Evolutionary conservation across 2,329 filamentous ascomycete genomes (phyloP).

Genomic region (Beauveria pseudobassiana): DNA sequence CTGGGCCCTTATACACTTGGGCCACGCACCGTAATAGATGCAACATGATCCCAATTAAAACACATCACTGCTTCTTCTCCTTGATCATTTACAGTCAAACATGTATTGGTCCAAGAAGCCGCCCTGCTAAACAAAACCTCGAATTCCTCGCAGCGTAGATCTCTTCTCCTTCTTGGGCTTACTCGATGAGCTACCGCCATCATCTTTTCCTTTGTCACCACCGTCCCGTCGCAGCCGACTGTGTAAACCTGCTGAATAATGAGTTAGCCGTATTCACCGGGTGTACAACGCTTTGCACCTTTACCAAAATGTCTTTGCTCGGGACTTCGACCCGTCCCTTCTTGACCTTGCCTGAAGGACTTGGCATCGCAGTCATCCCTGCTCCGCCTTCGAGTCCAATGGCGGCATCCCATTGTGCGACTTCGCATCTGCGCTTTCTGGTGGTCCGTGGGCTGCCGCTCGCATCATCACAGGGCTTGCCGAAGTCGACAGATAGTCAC

Average conservation of each 20-base stretch:
- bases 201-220: slow-evolving; percentile 40
- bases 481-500: slow-evolving; percentile 29
- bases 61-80: not conserved
- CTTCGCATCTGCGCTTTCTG: slow-evolving; percentile 33
- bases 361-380: slow-evolving; percentile 24
- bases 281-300: not conserved
- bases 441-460: slow-evolving; percentile 30
- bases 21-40: no score
- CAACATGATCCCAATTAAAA: not conserved
- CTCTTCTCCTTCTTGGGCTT: slow-evolving; percentile 31
- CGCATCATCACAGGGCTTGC: slow-evolving; percentile 32
- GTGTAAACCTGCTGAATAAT: slow-evolving; percentile 38
- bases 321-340: slow-evolving; percentile 23
- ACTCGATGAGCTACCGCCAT: slow-evolving; percentile 22
- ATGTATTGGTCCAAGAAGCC: not conserved
- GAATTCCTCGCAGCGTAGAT: slow-evolving; percentile 32
- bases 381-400: slow-evolving; percentile 26
- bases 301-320: slow-evolving; percentile 36
- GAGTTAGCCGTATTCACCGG: not conserved
- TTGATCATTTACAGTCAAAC: not conserved
- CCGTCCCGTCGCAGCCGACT: slow-evolving; percentile 40
- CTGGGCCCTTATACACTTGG: not conserved
- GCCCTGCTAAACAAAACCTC: slow-evolving; percentile 26
- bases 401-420: slow-evolving; percentile 37
- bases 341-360: slow-evolving; percentile 21